These are phyloP conservation scores for Mycena vulgaris DNA, from an alignment of 768 basidiomycete species.

Conservation along the genomic window DNA sequence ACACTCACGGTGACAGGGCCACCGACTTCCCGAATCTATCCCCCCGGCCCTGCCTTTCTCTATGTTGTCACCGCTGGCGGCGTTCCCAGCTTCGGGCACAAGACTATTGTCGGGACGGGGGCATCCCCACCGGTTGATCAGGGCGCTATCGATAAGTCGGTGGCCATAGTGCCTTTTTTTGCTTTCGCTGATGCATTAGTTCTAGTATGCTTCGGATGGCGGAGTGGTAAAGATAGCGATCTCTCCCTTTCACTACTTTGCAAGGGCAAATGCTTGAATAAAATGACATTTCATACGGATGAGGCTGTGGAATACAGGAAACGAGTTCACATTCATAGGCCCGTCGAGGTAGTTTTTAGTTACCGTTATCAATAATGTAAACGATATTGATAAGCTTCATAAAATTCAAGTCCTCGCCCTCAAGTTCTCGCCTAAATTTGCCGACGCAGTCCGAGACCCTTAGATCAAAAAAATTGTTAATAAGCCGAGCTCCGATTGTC, in stretches of 20 bases:
- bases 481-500: too few relatives aligned
- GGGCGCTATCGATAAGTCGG: constrained; percentile 32
- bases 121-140: constrained; percentile 30
- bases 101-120: constrained; percentile 31
- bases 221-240: constrained; percentile 16
- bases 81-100: constrained; percentile 29
- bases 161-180: background rate
- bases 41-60: constrained; percentile 33
- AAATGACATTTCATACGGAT: background rate
- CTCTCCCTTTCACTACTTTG: constrained; percentile 7
- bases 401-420: constrained; percentile 2
- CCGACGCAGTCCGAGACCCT: constrained; percentile 1
- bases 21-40: constrained; percentile 30
- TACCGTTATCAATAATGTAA: constrained; percentile 7
- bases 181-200: constrained; percentile 14
- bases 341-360: constrained; percentile 5
- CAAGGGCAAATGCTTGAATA: constrained; percentile 1
- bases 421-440: background rate
- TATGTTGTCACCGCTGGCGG: constrained; percentile 30
- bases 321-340: background rate
- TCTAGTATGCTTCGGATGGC: constrained; percentile 19
- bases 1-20: constrained; percentile 28
- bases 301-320: too few relatives aligned
- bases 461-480: background rate
- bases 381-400: constrained; percentile 6